Percentiles rank a stretch among this genome's conserved stretches.
Conservation (phyloP, 768 basidiomycete species). For the Tricholoma saponaceum region DNA sequence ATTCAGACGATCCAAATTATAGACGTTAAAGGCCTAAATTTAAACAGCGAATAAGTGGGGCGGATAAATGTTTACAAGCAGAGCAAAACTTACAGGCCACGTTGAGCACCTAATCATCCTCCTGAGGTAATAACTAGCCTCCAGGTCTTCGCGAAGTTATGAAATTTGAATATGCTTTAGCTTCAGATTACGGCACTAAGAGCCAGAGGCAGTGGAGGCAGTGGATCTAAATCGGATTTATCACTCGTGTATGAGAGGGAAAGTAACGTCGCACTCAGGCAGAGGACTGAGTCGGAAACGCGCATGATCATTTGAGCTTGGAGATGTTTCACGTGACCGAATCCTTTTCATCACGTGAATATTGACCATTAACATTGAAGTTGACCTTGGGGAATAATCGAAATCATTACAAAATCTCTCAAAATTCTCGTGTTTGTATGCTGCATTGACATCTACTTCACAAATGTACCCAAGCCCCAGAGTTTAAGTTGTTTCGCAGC, state of each 20-base stretch:
- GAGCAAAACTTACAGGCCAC: no score
- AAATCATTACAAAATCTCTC: no score
- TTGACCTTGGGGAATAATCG: no score
- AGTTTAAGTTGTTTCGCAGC: slow-evolving; percentile 7
- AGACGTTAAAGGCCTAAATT: neutral
- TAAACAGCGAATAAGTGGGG: neutral
- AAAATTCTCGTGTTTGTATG: no score
- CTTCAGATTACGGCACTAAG: neutral
- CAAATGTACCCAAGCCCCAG: neutral
- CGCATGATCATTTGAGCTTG: no score
- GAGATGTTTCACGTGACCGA: no score
- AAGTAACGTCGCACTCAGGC: no score
- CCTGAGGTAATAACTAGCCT: neutral
- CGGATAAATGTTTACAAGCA: neutral
- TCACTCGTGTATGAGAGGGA: neutral
- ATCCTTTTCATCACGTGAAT: no score
- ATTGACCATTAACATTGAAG: no score
- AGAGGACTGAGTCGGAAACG: no score
- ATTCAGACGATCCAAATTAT: neutral
- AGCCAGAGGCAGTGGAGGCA: neutral
- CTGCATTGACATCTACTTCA: slow-evolving; percentile 7
- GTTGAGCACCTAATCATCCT: neutral
- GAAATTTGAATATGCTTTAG: neutral
- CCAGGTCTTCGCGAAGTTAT: neutral
- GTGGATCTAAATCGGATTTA: neutral